phyloP scores from a whole-genome alignment of 1,284 basidiomycete species.

The Boletus subluridellus region DNA sequence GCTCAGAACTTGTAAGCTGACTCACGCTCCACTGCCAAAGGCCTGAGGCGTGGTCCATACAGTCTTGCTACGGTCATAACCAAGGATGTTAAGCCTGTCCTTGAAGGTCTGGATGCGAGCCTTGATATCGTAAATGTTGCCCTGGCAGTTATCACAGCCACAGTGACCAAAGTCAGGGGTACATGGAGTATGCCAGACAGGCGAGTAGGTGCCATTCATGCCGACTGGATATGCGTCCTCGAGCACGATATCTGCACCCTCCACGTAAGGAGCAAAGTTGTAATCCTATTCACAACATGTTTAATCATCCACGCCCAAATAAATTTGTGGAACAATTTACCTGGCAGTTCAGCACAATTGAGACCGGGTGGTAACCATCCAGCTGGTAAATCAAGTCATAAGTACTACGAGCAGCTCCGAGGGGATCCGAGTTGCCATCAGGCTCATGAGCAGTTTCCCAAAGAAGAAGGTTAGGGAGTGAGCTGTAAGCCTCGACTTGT shows the following conservation, averaged over 20 bases:
- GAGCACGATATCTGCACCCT: slow-evolving; percentile 57
- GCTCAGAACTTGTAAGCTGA: neutral
- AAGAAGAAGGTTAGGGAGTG: slow-evolving; percentile 61
- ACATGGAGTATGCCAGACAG: slow-evolving; percentile 30
- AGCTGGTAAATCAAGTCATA: slow-evolving; percentile 62
- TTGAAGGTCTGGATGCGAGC: slow-evolving; percentile 29
- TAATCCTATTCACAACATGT: slow-evolving; percentile 41
- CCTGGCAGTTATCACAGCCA: slow-evolving; percentile 31
- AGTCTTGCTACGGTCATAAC: slow-evolving; percentile 26
- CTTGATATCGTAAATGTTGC: slow-evolving; percentile 25
- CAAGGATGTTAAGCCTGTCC: slow-evolving; percentile 29
- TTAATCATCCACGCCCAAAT: neutral
- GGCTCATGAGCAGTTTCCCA: slow-evolving; percentile 79
- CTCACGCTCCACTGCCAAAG: slow-evolving; percentile 26
- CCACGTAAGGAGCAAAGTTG: slow-evolving; percentile 55
- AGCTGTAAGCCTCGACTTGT: slow-evolving; percentile 61
- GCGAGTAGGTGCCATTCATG: slow-evolving; percentile 32
- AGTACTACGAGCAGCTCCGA: slow-evolving; percentile 50
- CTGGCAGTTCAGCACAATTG: slow-evolving; percentile 70
- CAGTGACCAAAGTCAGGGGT: slow-evolving; percentile 33
- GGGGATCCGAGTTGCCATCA: slow-evolving; percentile 64
- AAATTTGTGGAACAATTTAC: slow-evolving; percentile 2
- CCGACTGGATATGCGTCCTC: slow-evolving; percentile 31
- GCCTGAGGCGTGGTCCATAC: slow-evolving; percentile 34
- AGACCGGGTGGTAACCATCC: slow-evolving; percentile 74